Evolutionary conservation across 106 monocot genomes (phyloP), one percentile per base, ranked within the genome.

Genomic region (Allium sativum): DNA sequence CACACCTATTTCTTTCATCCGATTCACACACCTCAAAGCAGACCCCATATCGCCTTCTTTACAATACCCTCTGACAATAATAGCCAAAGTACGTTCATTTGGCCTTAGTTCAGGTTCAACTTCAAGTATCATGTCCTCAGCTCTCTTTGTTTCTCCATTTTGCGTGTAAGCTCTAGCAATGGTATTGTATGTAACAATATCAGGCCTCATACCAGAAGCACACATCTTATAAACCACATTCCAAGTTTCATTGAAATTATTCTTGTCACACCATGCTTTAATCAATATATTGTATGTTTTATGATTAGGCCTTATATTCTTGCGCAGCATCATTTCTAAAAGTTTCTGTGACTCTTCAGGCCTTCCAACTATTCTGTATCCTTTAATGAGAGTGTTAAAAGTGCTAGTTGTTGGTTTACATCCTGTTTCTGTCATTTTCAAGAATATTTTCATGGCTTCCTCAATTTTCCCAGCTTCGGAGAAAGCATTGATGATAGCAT

Each of bases 321-420:
- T 75, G 8, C 11, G 31, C 12, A 70, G 72, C 89, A 89, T 94
- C 76, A 84, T 73, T 53, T 83, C 65, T 10, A 94, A 67, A 21
- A 94, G 72, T 7, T 78, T 78, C 55, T 78, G 67, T 10, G 86
- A 77, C 50, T 89, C 89, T 68, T 86, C 81, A 22, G 93, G 85
- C 55, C 70, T 86, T 44, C 76, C 73, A 10, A 53, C 76, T 11
- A 94, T 86, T 7, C 89, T 89, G 54, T 76, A 86, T 42, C 93
- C 93, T 79, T 89, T 94, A 41, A 94, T 89, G 12, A 94, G 85
- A 10, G 89, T 94, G 72, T 94, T 94, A 55, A 86, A 89, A 22
- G 89, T 94, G 67, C 83, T 86, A 7, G 76, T 79, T 9, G 85
- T 94, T 12, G 81, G 80, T 55, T 9, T 71, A 70, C 86, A 94